These are phyloP conservation scores for Claviceps fusiformis DNA, from an alignment of 2,329 filamentous ascomycete genomes.

Conservation along the genomic window DNA sequence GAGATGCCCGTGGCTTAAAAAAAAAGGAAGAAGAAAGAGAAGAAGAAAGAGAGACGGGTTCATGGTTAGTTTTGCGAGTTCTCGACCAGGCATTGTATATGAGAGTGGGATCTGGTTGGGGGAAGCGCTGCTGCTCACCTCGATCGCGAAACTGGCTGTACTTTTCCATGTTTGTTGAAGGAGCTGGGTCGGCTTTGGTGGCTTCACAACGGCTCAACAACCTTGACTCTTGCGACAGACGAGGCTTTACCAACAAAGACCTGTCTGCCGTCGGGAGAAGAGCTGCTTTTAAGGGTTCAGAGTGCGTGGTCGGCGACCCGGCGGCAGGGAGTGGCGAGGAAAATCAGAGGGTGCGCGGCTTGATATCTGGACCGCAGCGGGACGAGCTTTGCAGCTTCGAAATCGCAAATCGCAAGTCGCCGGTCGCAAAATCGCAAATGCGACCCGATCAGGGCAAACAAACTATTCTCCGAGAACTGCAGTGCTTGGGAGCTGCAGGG, in stretches of 20 bases:
- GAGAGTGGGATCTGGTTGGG: neutral
- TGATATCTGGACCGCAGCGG: neutral
- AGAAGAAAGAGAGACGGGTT: neutral
- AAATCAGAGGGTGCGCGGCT: neutral
- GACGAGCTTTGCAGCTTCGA: neutral
- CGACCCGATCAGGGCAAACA: neutral
- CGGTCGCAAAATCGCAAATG: neutral
- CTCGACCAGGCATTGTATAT: neutral
- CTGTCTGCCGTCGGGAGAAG: neutral
- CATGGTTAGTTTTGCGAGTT: neutral
- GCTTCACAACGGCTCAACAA: neutral
- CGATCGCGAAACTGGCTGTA: constrained; percentile 86
- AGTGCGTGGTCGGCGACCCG: neutral
- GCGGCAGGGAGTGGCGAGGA: neutral
- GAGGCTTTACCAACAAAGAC: neutral
- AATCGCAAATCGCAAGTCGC: neutral
- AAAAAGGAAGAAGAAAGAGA: neutral
- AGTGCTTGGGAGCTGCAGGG: neutral
- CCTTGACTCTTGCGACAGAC: neutral
- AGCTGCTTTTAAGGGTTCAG: neutral
- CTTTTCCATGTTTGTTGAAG: constrained; percentile 66
- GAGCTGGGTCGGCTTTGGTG: neutral
- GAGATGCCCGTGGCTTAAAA: constrained; percentile 70
- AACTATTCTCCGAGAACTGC: neutral
- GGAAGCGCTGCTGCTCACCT: constrained; percentile 35